Base-by-base conservation (phyloP, 179 eudicot genomes). In the Corrigiola litoralis region DNA sequence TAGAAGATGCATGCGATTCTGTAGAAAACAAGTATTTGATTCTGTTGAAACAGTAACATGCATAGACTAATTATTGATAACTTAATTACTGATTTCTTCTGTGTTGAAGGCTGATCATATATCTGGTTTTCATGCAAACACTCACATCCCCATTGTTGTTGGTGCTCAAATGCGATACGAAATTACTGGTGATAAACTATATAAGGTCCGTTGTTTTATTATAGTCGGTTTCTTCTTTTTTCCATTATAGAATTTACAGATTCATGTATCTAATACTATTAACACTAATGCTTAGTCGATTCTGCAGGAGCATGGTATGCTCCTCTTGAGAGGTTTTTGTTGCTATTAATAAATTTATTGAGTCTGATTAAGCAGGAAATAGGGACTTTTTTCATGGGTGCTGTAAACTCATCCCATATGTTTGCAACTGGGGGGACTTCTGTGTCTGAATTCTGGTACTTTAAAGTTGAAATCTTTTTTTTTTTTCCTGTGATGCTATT, bases 401-500 rank as follows among this genome's bases (percentile, higher is more conserved):
- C 85, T 63, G 79, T 92, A 8, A 89, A 85, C 61, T 66, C 96
- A 21, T 81, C 95, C 38, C 96, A 92, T 45, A 74, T 67, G 73
- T 92, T 80, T 58, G 90, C 95, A 17, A 92, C 96, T 4, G 98
- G 96, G 61, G 98, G 98, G 58, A 92, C 98, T 59, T 87, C 96
- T 6, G 82, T 67, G 42, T 5, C 41, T 3, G 98, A 92, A 53
- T 80, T 72, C 67, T 92, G 98, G 98, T 89, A 78, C 0, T 6
- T 13, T 21, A 20, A 60, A 8, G 58, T n/a, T 49, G 27, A 42
- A 11, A 1, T 8, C 36, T 53, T 16, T 40, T 53, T 54, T 14
- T 8, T 28, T 29, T 7, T 16, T 29, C 25, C 13, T 21, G 4
- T 6, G 31, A 23, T 49, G 54, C 0, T 49, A 21, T 54, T 14